Evolutionary conservation across 2,329 filamentous ascomycete species (phyloP).

Genomic region (Microdochium paspali): DNA sequence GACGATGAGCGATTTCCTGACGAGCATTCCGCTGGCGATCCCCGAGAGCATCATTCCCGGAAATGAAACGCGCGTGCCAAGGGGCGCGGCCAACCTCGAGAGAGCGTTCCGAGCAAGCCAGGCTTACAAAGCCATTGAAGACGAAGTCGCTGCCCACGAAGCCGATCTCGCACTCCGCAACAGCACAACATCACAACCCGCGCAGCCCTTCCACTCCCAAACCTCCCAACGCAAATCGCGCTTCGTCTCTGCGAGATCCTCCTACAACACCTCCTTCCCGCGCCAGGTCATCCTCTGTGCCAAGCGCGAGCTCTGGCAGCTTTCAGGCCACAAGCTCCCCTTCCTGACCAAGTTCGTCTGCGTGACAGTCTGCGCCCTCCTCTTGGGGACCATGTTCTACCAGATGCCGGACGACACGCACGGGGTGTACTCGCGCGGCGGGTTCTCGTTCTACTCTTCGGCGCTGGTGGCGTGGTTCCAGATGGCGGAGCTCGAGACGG

Average conservation of each 20-base stretch:
- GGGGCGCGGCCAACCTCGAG: conserved; percentile 58
- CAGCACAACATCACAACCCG: conserved; percentile 47
- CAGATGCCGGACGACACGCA: conserved; percentile 48
- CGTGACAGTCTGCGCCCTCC: conserved; percentile 62
- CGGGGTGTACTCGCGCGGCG: conserved; percentile 51
- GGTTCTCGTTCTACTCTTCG: conserved; percentile 39
- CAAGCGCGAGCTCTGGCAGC: conserved; percentile 68
- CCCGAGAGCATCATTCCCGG: conserved; percentile 61
- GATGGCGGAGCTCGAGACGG: conserved; percentile 68
- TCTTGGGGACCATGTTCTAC: conserved; percentile 74
- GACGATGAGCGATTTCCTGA: conserved; percentile 72
- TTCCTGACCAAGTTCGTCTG: conserved; percentile 74
- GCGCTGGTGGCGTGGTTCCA: conserved; percentile 57
- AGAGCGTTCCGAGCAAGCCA: conserved; percentile 55
- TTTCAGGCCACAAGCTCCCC: conserved; percentile 64
- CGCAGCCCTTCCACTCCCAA: conserved; percentile 55
- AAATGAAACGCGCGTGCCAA: conserved; percentile 57
- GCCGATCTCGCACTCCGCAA: conserved; percentile 21
- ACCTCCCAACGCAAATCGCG: conserved; percentile 61
- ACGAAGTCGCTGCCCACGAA: conserved; percentile 44
- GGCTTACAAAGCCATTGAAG: conserved; percentile 48
- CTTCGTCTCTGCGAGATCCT: conserved; percentile 57
- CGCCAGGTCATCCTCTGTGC: conserved; percentile 62
- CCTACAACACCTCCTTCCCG: conserved; percentile 67
- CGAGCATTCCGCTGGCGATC: conserved; percentile 57